A percentile compares a stretch with the other conserved stretches of the same genome.
Evolutionary conservation across 2,329 filamentous ascomycete genomes (phyloP).

Genomic region (Arachnopeziza araneosa): DNA sequence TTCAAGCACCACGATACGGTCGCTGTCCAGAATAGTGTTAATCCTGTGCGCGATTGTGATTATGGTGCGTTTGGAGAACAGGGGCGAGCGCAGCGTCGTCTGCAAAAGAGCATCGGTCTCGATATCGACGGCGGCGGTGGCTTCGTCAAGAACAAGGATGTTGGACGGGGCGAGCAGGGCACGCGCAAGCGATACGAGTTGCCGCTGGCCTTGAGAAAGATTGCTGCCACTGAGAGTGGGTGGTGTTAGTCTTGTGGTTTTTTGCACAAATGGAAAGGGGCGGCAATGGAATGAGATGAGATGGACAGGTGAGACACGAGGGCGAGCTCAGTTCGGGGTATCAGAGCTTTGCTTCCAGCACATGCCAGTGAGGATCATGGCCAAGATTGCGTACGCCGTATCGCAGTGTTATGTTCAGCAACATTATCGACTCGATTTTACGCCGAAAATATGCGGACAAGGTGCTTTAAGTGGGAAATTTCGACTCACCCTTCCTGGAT

Average conservation of each 20-base stretch:
- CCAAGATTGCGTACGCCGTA: neutral
- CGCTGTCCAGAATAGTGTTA: slow-evolving; percentile 87
- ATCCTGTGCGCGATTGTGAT: slow-evolving; percentile 98
- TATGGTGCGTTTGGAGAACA: slow-evolving; percentile 89
- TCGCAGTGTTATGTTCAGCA: neutral
- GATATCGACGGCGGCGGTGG: slow-evolving; percentile 71
- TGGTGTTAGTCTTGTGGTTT: slow-evolving; percentile 2
- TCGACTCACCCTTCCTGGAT: slow-evolving; percentile 83
- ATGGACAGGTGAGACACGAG: neutral
- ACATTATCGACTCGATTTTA: neutral
- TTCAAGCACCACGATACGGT: slow-evolving; percentile 90
- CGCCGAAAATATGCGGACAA: neutral
- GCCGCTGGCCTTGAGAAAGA: slow-evolving; percentile 88
- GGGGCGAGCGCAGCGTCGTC: slow-evolving; percentile 53
- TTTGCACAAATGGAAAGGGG: neutral
- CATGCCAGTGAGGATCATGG: neutral
- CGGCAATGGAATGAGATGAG: neutral
- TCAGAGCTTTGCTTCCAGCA: neutral
- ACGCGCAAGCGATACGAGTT: slow-evolving; percentile 87
- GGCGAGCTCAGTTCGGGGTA: neutral
- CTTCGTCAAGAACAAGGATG: slow-evolving; percentile 94
- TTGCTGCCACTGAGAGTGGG: slow-evolving; percentile 65
- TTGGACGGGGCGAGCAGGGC: slow-evolving; percentile 94
- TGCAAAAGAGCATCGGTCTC: slow-evolving; percentile 65
- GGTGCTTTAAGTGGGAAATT: neutral